Evolutionary conservation across 768 basidiomycete genomes (phyloP).

Genomic region (Pleurotus giganteus): DNA sequence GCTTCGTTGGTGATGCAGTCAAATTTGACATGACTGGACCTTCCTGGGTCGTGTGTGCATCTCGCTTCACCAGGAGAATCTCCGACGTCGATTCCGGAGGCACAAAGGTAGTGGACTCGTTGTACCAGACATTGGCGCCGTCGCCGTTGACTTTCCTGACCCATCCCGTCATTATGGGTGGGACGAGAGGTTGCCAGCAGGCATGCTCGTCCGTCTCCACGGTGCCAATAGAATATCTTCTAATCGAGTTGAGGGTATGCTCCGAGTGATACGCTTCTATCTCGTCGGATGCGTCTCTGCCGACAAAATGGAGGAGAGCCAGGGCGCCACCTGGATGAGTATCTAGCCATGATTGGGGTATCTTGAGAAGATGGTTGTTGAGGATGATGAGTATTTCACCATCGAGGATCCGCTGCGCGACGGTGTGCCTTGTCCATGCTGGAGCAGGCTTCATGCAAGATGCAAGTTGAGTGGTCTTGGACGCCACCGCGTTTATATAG

Average conservation of each 20-base stretch:
- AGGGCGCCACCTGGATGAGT: constrained; percentile 89
- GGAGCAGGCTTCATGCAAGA: constrained; percentile 3
- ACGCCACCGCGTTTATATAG: no score
- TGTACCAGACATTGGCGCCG: constrained; percentile 55
- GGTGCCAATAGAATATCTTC: constrained; percentile 65
- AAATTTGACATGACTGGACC: constrained; percentile 46
- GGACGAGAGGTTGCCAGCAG: constrained; percentile 74
- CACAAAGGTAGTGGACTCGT: constrained; percentile 52
- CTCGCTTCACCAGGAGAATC: constrained; percentile 59
- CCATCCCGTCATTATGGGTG: constrained; percentile 87
- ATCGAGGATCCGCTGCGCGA: constrained; percentile 68
- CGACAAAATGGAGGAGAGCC: constrained; percentile 91
- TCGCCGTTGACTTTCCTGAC: constrained; percentile 42
- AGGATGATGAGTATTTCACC: constrained; percentile 80
- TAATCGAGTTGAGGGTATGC: constrained; percentile 51
- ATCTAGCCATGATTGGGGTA: constrained; percentile 75
- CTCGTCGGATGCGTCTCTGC: constrained; percentile 93
- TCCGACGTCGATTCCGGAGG: constrained; percentile 38
- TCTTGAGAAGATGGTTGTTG: constrained; percentile 56
- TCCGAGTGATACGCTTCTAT: constrained; percentile 87
- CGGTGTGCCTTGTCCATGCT: constrained; percentile 39
- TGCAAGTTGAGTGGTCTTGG: no score
- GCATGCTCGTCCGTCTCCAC: constrained; percentile 56
- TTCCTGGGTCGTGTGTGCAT: constrained; percentile 17
- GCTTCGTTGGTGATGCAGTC: constrained; percentile 46